Conservation (phyloP, 805 yeast genomes). For the Candida ortonii region DNA sequence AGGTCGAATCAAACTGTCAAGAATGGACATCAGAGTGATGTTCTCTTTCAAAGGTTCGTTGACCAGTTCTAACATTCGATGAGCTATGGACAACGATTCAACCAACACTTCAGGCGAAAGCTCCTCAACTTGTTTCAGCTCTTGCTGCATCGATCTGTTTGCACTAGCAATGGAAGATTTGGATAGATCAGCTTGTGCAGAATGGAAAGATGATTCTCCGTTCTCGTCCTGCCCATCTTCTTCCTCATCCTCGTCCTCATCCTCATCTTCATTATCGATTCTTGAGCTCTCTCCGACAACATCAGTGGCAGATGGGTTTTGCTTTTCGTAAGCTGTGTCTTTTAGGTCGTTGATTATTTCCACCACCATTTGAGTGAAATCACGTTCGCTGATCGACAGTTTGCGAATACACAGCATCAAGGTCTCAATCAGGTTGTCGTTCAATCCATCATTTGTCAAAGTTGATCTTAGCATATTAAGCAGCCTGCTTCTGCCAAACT, state of each 20-base stretch:
- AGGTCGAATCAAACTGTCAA: conserved; percentile 76
- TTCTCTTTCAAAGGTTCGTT: conserved; percentile 64
- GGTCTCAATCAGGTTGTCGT: conserved; percentile 51
- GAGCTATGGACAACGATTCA: conserved; percentile 67
- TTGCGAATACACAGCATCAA: conserved; percentile 65
- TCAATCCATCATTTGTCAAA: conserved; percentile 54
- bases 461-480: conserved; percentile 55
- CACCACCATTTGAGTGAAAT: conserved; percentile 78
- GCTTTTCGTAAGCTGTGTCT: conserved; percentile 52
- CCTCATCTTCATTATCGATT: conserved; percentile 24
- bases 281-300: conserved; percentile 20
- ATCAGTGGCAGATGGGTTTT: conserved; percentile 25
- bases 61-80: conserved; percentile 64
- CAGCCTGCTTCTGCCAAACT: conserved; percentile 81
- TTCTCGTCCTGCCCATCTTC: conserved; percentile 24
- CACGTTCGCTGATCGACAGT: conserved; percentile 74
- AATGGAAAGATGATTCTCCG: conserved; percentile 21
- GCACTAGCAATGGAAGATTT: conserved; percentile 33
- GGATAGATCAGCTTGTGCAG: conserved; percentile 31
- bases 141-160: conserved; percentile 32
- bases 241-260: conserved; percentile 19
- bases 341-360: conserved; percentile 84
- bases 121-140: conserved; percentile 36
- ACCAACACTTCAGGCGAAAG: conserved; percentile 48
- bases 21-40: conserved; percentile 61